Base-by-base conservation (phyloP, 2,329 filamentous ascomycete species). In the Sordariomycetes sp. region DNA sequence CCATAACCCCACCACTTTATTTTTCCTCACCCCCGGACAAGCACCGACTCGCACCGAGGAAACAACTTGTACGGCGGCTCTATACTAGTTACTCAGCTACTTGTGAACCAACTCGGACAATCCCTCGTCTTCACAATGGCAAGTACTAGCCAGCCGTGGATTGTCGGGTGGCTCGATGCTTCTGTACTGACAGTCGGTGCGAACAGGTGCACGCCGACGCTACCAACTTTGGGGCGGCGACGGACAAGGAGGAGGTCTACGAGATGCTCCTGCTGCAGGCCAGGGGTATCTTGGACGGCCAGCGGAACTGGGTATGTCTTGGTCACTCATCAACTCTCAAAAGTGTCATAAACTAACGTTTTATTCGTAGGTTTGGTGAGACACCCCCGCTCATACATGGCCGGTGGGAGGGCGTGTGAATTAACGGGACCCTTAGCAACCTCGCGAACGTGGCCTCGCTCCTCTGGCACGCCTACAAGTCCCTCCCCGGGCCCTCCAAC, bases 391-490 rank as follows among this genome's bases (percentile, higher is more conserved):
- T 12, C 5, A 2, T 22, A 20, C 20, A 22, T 24, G n/a, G n/a
- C 10, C 28, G n/a, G 8, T 22, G n/a, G 24, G 5, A 50, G 6
- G n/a, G 6, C 17, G n/a, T 6, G 12, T 24, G 2, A 22, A 50
- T 24, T 53, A 32, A 57, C 36, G 4, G 20, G 25, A 6, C 24
- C 51, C 5, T 25, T 22, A 89, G 86, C 70, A 92, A 94, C 69
- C 78, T 90, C 53, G 76, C 88, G 62, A 94, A 92, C 67, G 73
- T 84, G 3, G 83, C 89, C 8, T 84, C 87, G 3, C 76, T 92
- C 32, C 75, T 92, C 61, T 92, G 87, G 85, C 86, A 94, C 65
- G 86, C 85, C 3, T 87, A 86, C 66, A 85, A 88, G 67, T 88
- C 87, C 10, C 75, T 92, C 15, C 79, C 82, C 1, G 69, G 74